phyloP scores from a whole-genome alignment of 2,329 filamentous ascomycete species.

The Lithohypha guttulata region DNA sequence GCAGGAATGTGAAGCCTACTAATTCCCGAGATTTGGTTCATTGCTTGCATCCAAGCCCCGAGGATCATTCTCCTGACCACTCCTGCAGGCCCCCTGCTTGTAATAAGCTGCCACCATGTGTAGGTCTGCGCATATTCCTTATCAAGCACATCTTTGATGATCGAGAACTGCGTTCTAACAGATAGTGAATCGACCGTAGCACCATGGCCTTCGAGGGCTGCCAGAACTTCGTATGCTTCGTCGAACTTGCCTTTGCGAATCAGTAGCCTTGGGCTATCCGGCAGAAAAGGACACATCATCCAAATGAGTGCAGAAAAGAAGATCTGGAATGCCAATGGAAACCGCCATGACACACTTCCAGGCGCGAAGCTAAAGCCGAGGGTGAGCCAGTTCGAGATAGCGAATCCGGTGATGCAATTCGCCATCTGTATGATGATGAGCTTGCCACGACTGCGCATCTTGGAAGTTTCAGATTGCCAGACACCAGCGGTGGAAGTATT shows the following conservation, averaged over 20 bases:
- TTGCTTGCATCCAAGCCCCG: slow-evolving; percentile 48
- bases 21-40: slow-evolving; percentile 39
- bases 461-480: slow-evolving; percentile 38
- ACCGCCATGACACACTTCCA: slow-evolving; percentile 40
- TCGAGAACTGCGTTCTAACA: slow-evolving; percentile 38
- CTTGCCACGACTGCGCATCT: slow-evolving; percentile 40
- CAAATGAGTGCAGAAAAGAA: slow-evolving; percentile 44
- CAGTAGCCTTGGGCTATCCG: slow-evolving; percentile 42
- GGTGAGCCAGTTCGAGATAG: slow-evolving; percentile 33
- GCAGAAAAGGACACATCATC: slow-evolving; percentile 23
- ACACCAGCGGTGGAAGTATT: slow-evolving; percentile 31
- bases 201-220: slow-evolving; percentile 36
- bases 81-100: slow-evolving; percentile 41
- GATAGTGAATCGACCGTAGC: slow-evolving; percentile 38
- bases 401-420: slow-evolving; percentile 41
- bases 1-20: slow-evolving; percentile 21
- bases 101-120: slow-evolving; percentile 46
- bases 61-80: slow-evolving; percentile 41
- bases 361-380: slow-evolving; percentile 43
- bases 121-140: slow-evolving; percentile 44
- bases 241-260: slow-evolving; percentile 46
- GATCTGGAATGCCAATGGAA: slow-evolving; percentile 49
- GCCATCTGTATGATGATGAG: slow-evolving; percentile 44
- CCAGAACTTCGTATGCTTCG: slow-evolving; percentile 38
- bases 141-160: slow-evolving; percentile 44